A percentile compares a stretch with the other conserved stretches of the same genome.
These are phyloP conservation scores for Zelonia costaricensis DNA, from an alignment of 208 protist species.

Conservation along the genomic window DNA sequence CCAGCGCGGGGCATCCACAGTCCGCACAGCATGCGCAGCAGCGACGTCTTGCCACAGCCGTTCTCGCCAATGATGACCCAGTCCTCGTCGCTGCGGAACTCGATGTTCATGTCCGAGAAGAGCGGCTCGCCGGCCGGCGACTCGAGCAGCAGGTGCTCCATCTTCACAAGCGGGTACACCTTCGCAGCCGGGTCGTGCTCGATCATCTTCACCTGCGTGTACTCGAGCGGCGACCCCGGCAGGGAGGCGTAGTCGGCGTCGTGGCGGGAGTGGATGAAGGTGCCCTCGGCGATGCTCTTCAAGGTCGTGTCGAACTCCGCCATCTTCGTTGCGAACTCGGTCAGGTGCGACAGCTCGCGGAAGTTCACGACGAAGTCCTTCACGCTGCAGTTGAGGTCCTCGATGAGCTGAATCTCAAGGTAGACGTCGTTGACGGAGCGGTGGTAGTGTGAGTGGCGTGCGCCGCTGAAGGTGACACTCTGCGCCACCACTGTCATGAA, in stretches of 20 bases:
- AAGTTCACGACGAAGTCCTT: conserved; percentile 89
- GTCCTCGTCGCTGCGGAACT: conserved; percentile 64
- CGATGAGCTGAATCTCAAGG: conserved; percentile 79
- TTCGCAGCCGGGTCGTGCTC: background rate
- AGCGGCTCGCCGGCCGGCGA: conserved; percentile 69
- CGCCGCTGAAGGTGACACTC: conserved; percentile 55
- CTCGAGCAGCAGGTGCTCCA: conserved; percentile 56
- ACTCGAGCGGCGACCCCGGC: conserved; percentile 27
- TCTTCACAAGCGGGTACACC: conserved; percentile 47
- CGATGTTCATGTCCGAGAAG: conserved; percentile 54
- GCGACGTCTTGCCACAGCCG: conserved; percentile 84
- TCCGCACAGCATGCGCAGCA: conserved; percentile 81
- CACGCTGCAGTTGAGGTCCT: conserved; percentile 79
- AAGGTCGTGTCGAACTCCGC: conserved; percentile 81
- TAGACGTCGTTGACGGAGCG: conserved; percentile 66
- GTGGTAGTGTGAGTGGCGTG: conserved; percentile 32
- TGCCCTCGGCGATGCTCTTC: conserved; percentile 65
- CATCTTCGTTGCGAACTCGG: conserved; percentile 77
- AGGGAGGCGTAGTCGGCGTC: conserved; percentile 5
- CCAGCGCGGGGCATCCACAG: conserved; percentile 74
- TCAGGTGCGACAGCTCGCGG: conserved; percentile 82
- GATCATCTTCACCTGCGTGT: conserved; percentile 37
- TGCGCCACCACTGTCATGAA: conserved; percentile 62
- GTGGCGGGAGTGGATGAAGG: conserved; percentile 26
- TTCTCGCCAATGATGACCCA: conserved; percentile 88